Conservation (phyloP, 306 rosid genomes). For the Prunus mume region DNA sequence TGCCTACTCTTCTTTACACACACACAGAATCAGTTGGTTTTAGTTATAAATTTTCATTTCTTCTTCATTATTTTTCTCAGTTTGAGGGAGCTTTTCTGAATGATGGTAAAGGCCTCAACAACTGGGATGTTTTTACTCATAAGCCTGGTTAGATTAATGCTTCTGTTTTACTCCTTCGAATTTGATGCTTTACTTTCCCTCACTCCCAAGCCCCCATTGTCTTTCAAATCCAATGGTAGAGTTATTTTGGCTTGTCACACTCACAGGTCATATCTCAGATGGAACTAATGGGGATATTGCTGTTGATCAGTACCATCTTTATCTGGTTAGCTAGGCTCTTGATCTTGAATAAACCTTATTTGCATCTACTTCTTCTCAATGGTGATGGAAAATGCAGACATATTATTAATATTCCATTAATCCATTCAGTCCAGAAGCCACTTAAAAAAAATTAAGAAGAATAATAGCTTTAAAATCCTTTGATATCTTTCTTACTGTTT, state of each 20-base stretch:
- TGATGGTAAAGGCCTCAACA: conserved; percentile 62
- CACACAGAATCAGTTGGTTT: neutral
- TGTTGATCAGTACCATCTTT: conserved; percentile 75
- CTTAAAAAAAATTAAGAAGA: too few relatives aligned
- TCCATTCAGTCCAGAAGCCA: too few relatives aligned
- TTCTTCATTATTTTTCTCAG: conserved; percentile 19
- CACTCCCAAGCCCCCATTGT: neutral
- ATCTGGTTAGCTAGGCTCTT: conserved; percentile 31
- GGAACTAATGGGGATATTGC: conserved; percentile 71
- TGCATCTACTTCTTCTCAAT: neutral
- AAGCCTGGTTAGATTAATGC: conserved; percentile 37
- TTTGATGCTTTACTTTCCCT: too few relatives aligned
- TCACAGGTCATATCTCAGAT: conserved; percentile 49
- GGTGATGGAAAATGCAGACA: too few relatives aligned
- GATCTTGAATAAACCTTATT: too few relatives aligned
- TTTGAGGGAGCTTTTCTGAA: conserved; percentile 58
- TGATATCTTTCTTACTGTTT: neutral
- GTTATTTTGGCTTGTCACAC: neutral
- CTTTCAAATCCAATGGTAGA: neutral
- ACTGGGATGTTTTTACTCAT: conserved; percentile 72
- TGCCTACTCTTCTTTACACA: neutral
- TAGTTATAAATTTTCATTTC: neutral
- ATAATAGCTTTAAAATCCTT: neutral
- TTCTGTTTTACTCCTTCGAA: neutral
- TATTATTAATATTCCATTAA: too few relatives aligned